These are phyloP conservation scores for Agaricus subrufescens DNA, from an alignment of 768 basidiomycete genomes.

Conservation along the genomic window DNA sequence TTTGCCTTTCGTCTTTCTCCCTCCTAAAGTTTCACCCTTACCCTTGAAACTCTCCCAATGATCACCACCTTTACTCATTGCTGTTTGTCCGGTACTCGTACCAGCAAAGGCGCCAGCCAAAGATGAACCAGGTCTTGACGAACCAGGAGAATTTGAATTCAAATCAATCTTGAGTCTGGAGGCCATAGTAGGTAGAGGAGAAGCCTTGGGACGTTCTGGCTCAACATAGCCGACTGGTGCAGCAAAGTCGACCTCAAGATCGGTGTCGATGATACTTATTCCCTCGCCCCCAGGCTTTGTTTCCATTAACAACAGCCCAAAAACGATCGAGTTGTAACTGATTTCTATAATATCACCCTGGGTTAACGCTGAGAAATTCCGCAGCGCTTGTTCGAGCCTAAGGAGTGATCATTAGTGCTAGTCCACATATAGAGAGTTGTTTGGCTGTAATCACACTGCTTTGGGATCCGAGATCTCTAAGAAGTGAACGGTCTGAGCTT, in stretches of 20 bases:
- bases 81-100: constrained; percentile 37
- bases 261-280: constrained; percentile 89
- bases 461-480: constrained; percentile 96
- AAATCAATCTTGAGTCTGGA: constrained; percentile 95
- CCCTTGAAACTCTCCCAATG: constrained; percentile 97
- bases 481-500: constrained; percentile 94
- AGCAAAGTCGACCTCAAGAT: constrained; percentile 98
- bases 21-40: constrained; percentile 84
- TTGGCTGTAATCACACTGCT: constrained; percentile 71
- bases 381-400: constrained; percentile 91
- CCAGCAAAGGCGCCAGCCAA: constrained; percentile 65
- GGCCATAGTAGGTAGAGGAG: constrained; percentile 88
- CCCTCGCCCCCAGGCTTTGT: constrained; percentile 81
- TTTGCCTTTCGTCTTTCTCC: constrained; percentile 93
- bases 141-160: constrained; percentile 80
- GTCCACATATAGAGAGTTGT: background rate
- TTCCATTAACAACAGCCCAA: constrained; percentile 96
- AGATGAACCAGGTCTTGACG: constrained; percentile 75
- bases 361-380: constrained; percentile 88
- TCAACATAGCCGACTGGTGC: constrained; percentile 92
- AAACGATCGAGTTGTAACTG: constrained; percentile 92
- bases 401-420: background rate
- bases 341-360: constrained; percentile 99
- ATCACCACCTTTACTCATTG: constrained; percentile 72
- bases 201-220: constrained; percentile 80